phyloP scores from a whole-genome alignment of 257 asterid species.

The Eucommia ulmoides region DNA sequence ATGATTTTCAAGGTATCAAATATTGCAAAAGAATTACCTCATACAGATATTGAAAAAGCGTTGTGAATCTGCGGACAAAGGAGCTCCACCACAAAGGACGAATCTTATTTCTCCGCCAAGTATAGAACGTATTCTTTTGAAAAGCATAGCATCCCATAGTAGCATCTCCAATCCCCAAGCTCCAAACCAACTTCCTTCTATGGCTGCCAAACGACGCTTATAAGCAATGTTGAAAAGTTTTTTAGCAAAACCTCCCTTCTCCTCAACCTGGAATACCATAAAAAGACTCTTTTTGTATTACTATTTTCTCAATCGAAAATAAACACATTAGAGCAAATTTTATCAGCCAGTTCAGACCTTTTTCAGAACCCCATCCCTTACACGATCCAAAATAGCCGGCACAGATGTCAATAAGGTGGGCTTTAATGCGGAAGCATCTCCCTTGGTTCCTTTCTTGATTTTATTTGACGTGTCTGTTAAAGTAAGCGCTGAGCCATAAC shows the following conservation, averaged over 20 bases:
- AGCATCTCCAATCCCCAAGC: slow-evolving; percentile 66
- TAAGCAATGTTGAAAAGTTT: slow-evolving; percentile 61
- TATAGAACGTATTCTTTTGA: slow-evolving; percentile 51
- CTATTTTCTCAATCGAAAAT: too few species aligned
- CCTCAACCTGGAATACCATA: slow-evolving; percentile 61
- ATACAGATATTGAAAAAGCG: slow-evolving; percentile 90
- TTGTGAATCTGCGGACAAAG: slow-evolving; percentile 84
- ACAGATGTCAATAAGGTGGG: slow-evolving; percentile 86
- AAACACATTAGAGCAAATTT: neutral
- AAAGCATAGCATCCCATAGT: slow-evolving; percentile 61
- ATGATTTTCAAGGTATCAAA: too few species aligned
- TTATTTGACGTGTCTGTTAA: slow-evolving; percentile 89
- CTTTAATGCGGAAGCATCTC: slow-evolving; percentile 69
- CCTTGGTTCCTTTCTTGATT: slow-evolving; percentile 79
- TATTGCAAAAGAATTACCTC: slow-evolving; percentile 51
- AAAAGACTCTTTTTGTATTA: too few species aligned
- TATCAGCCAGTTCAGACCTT: slow-evolving; percentile 30
- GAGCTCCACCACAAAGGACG: slow-evolving; percentile 99
- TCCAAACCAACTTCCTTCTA: slow-evolving; percentile 90
- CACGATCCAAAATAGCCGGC: slow-evolving; percentile 91
- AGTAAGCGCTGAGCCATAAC: slow-evolving; percentile 81
- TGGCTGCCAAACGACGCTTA: slow-evolving; percentile 55
- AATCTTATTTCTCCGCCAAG: slow-evolving; percentile 87
- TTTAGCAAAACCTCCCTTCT: slow-evolving; percentile 70
- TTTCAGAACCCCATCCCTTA: slow-evolving; percentile 77